These are phyloP conservation scores for Nyssa sinensis DNA, from an alignment of 148 eudicot species.

Conservation along the genomic window DNA sequence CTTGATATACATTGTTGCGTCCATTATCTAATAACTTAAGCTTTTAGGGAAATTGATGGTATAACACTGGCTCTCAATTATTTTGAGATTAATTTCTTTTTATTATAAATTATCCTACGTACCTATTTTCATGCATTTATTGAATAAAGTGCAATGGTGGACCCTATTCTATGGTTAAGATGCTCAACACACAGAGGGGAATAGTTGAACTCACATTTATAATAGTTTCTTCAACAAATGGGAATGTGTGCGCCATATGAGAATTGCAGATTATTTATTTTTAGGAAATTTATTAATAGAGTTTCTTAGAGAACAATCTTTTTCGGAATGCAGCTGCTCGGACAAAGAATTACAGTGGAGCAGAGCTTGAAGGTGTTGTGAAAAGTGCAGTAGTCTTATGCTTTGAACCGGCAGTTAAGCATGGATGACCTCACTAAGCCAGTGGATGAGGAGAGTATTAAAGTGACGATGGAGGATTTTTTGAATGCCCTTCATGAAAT, in stretches of 20 bases:
- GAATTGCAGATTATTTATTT: background rate
- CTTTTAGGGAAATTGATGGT: too few species aligned
- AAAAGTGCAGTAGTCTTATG: slow-evolving; percentile 98
- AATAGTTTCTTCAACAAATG: background rate
- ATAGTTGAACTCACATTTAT: background rate
- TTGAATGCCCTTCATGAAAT: slow-evolving; percentile 79
- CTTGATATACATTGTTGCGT: too few species aligned
- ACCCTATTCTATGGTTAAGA: background rate
- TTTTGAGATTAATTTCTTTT: background rate
- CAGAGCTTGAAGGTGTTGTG: slow-evolving; percentile 99
- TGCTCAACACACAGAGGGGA: background rate
- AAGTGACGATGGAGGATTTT: slow-evolving; percentile 95
- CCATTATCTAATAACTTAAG: too few species aligned
- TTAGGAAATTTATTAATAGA: background rate
- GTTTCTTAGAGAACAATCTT: background rate
- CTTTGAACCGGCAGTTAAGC: slow-evolving; percentile 83
- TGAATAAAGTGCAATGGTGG: background rate
- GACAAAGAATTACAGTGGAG: slow-evolving; percentile 97
- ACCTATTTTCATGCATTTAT: background rate
- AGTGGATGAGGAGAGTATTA: slow-evolving; percentile 92
- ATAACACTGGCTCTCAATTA: background rate
- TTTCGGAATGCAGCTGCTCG: slow-evolving; percentile 64
- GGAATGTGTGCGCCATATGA: background rate
- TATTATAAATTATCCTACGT: too few species aligned
- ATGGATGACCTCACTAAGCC: slow-evolving; percentile 93